A percentile compares a stretch with the other conserved stretches of the same genome.
Evolutionary conservation across 805 yeast genomes (phyloP).

Genomic region (Kodamaea laetipori): DNA sequence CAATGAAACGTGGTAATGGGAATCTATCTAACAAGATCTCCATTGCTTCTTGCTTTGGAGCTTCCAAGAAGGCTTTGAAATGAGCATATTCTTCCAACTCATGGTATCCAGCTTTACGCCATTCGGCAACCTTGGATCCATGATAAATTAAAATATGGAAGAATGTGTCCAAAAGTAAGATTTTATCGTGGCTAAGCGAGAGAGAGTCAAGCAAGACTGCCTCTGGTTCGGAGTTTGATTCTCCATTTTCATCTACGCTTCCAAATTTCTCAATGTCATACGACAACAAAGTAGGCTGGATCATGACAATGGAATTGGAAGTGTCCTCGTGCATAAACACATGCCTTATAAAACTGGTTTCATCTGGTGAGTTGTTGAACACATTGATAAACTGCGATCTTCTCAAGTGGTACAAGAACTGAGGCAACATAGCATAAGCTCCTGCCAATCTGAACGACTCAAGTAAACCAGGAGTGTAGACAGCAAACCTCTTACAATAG

Average conservation of each 20-base stretch:
- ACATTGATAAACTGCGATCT: constrained; percentile 67
- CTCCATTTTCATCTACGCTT: constrained; percentile 31
- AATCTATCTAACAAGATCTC: constrained; percentile 64
- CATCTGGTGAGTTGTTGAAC: constrained; percentile 73
- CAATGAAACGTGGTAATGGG: constrained; percentile 72
- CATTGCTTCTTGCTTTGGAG: constrained; percentile 66
- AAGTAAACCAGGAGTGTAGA: constrained; percentile 49
- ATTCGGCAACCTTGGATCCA: constrained; percentile 65
- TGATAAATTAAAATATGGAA: constrained; percentile 69
- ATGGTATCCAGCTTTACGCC: constrained; percentile 68
- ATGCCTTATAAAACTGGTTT: constrained; percentile 65
- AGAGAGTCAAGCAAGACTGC: constrained; percentile 66
- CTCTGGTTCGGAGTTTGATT: constrained; percentile 48
- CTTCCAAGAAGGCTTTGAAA: constrained; percentile 59
- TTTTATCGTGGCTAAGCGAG: constrained; percentile 58
- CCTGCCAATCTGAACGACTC: constrained; percentile 52
- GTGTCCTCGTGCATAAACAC: constrained; percentile 63
- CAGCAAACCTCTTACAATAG: constrained; percentile 49
- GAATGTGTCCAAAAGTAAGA: constrained; percentile 64
- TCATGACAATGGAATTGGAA: constrained; percentile 61
- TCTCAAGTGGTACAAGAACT: constrained; percentile 66
- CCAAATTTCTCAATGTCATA: constrained; percentile 53
- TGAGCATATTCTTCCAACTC: constrained; percentile 60
- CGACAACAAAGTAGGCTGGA: constrained; percentile 66
- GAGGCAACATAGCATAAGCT: constrained; percentile 59